These are phyloP conservation scores for Pseudogymnoascus verrucosus DNA, from an alignment of 2,329 filamentous ascomycete genomes.

Conservation along the genomic window DNA sequence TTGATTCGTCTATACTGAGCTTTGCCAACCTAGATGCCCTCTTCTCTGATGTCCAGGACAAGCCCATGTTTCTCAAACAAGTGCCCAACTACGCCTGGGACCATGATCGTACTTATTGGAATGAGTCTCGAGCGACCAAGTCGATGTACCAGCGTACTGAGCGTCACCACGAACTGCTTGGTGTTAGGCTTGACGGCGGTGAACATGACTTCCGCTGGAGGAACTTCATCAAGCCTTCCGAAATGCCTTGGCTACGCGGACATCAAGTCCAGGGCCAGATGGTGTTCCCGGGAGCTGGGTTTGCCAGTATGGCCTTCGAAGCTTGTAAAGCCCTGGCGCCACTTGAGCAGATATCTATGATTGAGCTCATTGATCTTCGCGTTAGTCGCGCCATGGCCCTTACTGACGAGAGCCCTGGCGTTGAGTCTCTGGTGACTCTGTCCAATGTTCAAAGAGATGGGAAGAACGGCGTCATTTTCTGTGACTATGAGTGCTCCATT, in stretches of 20 bases:
- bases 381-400: conserved; percentile 14
- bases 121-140: conserved; percentile 12
- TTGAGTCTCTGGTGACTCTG: conserved; percentile 5
- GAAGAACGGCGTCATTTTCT: not conserved
- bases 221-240: not conserved
- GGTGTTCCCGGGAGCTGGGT: conserved; percentile 40
- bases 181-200: conserved; percentile 1
- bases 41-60: not conserved
- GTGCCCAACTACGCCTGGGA: conserved; percentile 18
- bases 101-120: conserved; percentile 14
- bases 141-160: not conserved
- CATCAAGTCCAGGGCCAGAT: conserved; percentile 12
- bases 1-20: not conserved
- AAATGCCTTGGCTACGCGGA: conserved; percentile 9
- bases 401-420: conserved; percentile 7
- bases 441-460: not conserved
- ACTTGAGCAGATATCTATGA: not conserved
- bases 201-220: not conserved
- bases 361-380: conserved; percentile 13
- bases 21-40: not conserved
- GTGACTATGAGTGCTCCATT: not conserved
- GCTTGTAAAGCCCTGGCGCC: conserved; percentile 26
- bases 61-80: conserved; percentile 5
- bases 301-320: conserved; percentile 40
- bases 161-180: conserved; percentile 14